Evolutionary conservation across 139 green algal genomes (phyloP), one percentile per base, ranked within the genome.

Genomic region (Limnomonas spitsbergensis): DNA sequence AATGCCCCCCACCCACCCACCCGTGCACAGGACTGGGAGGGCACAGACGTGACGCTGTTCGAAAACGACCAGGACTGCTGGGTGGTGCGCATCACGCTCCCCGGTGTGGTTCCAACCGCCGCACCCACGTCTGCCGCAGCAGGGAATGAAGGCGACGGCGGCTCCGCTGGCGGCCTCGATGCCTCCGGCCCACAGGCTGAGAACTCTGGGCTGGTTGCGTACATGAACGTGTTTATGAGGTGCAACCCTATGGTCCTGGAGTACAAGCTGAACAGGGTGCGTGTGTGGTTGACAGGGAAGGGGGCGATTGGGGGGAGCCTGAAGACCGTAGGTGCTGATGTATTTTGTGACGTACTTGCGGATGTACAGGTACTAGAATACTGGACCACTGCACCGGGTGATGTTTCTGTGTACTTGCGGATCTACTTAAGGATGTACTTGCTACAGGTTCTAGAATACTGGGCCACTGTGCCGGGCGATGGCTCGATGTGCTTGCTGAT

Each of bases 201-300:
- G n/a, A 61, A 70, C 14, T 20, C 9, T 7, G 87, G 87, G 2
- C 78, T 91, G 78, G 6, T 56, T 0, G 79, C 87, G 4, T 91
- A 91, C 82, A 91, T 91, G 87, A 88, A 89, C 56, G 78, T 89
- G 1, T 87, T 91, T 53, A 38, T 91, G 35, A 82, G 87, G 29
- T 85, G 79, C 80, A 87, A 88, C 76, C 38, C 40, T 2, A 35
- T 85, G 38, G 77, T 86, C 53, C 78, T 73, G 2, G 61, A 83
- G 27, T 85, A 88, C 73, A 27, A 47, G 2, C 61, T 91, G 26
- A 80, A 73, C 6, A 88, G 85, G 83, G 86, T 87, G 53, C n/a
- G n/a, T n/a, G n/a, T n/a, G n/a, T n/a, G n/a, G n/a, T n/a, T n/a
- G n/a, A n/a, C n/a, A n/a, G n/a, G n/a, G n/a, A n/a, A n/a, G n/a